Evolutionary conservation across 495 filamentous ascomycete genomes (phyloP).

Genomic region (Sporormia fimetaria): DNA sequence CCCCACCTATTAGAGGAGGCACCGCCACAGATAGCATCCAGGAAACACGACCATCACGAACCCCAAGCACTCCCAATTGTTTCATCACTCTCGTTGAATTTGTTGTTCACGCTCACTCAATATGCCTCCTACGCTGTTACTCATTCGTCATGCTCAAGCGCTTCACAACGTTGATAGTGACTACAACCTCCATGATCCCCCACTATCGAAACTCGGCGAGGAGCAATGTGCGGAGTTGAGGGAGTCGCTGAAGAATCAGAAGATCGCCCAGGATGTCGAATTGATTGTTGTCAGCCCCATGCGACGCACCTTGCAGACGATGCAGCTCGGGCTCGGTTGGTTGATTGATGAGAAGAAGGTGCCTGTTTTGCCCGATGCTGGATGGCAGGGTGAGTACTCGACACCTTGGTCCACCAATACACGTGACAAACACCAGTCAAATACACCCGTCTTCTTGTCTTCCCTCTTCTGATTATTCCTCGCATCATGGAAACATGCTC

Average conservation of each 20-base stretch:
- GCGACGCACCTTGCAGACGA: slow-evolving; percentile 48
- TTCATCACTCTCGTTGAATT: slow-evolving; percentile 18
- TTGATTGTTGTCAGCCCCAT: slow-evolving; percentile 49
- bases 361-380: slow-evolving; percentile 41
- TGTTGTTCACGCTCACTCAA: not conserved
- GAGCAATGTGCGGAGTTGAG: slow-evolving; percentile 42
- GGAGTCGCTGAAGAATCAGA: slow-evolving; percentile 36
- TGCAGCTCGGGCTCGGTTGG: slow-evolving; percentile 39
- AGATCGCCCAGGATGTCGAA: slow-evolving; percentile 40
- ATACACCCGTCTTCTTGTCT: not conserved
- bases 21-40: too few relatives aligned
- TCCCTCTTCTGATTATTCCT: not conserved
- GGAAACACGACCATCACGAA: too few relatives aligned
- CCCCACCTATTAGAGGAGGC: too few relatives aligned
- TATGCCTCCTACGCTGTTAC: slow-evolving; percentile 16
- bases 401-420: not conserved
- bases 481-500: not conserved
- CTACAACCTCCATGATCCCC: slow-evolving; percentile 40
- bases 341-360: slow-evolving; percentile 41
- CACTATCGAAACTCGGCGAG: slow-evolving; percentile 43
- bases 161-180: slow-evolving; percentile 17
- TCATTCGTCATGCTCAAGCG: slow-evolving; percentile 20
- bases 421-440: not conserved
- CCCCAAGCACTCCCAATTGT: slow-evolving; percentile 46
- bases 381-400: slow-evolving; percentile 37